Evolutionary conservation across 2,329 filamentous ascomycete genomes (phyloP), one percentile per base, ranked within the genome.

Genomic region (Fonsecaea monophora): DNA sequence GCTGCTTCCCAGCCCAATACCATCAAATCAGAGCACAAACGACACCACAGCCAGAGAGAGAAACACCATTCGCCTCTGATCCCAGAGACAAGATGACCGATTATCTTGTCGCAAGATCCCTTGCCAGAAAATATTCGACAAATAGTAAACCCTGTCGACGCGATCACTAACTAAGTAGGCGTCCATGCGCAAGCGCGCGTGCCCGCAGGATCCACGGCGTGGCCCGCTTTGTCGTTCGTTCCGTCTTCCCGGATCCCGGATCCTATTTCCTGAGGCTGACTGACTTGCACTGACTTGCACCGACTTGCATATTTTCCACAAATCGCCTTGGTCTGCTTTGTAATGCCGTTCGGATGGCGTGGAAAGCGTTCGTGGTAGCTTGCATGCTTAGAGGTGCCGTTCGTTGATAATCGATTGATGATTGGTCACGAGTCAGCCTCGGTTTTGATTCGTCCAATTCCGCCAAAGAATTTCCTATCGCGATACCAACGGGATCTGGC

Each of bases 1-100:
- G 87, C 73, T 92, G n/a, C 90, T 74, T 94, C 90, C 35, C 94
- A 79, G 40, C 63, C 87, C 91, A 21, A 21, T 21, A 21, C 21
- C 21, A 21, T 21, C 21, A 1, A 21, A 21, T 21, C 21, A 21
- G 21, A 21, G 21, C 21, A 21, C 21, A 21, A 21, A 21, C 21
- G 21, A 21, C 21, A 21, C 21, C 21, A 21, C 21, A 21, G 21
- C 21, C 21, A 21, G 21, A 21, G 21, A 21, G 21, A 21, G 21
- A 21, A 21, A 21, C 21, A 21, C 21, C 1, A 21, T 21, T 50
- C 15, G 18, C 45, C 18, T 50, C 45, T 10, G 21, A 9, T 10
- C 1, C 8, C 15, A 2, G 12, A 12, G 21, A 50, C 7, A 3
- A 50, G 42, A 50, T 50, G 2, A 25, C 25, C 25, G 18, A 12